These are phyloP conservation scores for Ustilago hordei DNA, from an alignment of 1,284 basidiomycete genomes.

Conservation along the genomic window DNA sequence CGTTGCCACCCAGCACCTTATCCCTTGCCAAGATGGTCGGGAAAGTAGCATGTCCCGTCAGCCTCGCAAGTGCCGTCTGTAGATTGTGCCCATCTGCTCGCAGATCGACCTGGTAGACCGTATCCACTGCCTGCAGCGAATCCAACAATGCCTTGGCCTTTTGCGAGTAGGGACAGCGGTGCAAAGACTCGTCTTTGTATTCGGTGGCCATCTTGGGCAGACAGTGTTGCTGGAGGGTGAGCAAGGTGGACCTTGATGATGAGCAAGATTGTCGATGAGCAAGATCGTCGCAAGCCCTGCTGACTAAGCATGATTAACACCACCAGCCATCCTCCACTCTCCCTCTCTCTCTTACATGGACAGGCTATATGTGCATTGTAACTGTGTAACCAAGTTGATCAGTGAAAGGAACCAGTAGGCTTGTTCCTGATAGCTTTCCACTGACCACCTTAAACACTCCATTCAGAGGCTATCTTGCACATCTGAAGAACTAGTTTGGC, in stretches of 20 bases:
- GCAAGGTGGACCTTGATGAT: background rate
- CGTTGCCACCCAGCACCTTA: slow-evolving; percentile 42
- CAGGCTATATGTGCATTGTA: too few relatives aligned
- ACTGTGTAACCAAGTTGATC: too few relatives aligned
- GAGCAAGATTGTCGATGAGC: background rate
- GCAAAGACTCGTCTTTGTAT: slow-evolving; percentile 21
- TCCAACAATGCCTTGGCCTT: slow-evolving; percentile 36
- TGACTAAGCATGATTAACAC: slow-evolving; percentile 19
- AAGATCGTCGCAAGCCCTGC: background rate
- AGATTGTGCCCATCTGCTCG: slow-evolving; percentile 41
- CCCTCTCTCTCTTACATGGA: too few relatives aligned
- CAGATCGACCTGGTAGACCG: slow-evolving; percentile 43
- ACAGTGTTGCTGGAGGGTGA: background rate
- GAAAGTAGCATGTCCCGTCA: slow-evolving; percentile 47
- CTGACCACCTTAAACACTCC: too few relatives aligned
- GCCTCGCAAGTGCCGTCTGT: slow-evolving; percentile 31
- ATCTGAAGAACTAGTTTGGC: too few relatives aligned
- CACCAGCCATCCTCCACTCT: slow-evolving; percentile 14
- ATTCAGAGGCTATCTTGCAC: too few relatives aligned
- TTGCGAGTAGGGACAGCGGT: slow-evolving; percentile 48
- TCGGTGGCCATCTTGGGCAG: slow-evolving; percentile 20
- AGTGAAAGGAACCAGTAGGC: too few relatives aligned
- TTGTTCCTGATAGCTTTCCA: too few relatives aligned
- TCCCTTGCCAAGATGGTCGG: slow-evolving; percentile 44
- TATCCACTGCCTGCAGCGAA: slow-evolving; percentile 32